Evolutionary conservation across 345 rosid species (phyloP), one percentile per base, ranked within the genome.

Genomic region (Eucalyptus coolabah): DNA sequence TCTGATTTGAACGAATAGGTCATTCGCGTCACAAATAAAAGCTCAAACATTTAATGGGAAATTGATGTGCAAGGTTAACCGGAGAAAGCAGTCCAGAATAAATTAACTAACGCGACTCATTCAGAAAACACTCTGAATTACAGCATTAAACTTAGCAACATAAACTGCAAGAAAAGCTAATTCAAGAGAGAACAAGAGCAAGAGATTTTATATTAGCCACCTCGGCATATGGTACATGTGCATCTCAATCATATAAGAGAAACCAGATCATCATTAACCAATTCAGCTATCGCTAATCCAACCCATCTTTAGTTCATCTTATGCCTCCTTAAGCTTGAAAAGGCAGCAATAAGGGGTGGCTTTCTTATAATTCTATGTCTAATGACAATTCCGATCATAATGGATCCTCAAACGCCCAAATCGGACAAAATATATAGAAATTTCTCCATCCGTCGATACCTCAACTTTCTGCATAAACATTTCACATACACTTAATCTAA

Each of bases 1-100:
- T 91, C 96, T 95, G 92, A 32, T 18, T 2, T 0, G 19, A 63
- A 34, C 42, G 30, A 49, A 72, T 49, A 11, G 86, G 50, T 40
- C 15, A 45, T 44, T n/a, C 19, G 5, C 12, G 14, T 54, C 17
- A 0, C 5, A 1, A 32, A 30, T 18, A n/a, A 15, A 50, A n/a
- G 24, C 24, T 69, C 44, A 18, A 65, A 30, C 72, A 30, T n/a
- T 15, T n/a, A n/a, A 65, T 30, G 72, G 72, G 34, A 65, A n/a
- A 15, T 2, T 65, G 72, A 65, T 65, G 72, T 30, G 5, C 30
- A 0, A 65, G 72, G 37, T n/a, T n/a, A 65, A 65, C n/a, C 9
- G 19, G 72, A 65, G 44, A 69, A 5, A 69, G 81, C 81, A 7
- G 24, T 32, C 81, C 81, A 69, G 42, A 69, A 65, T 30, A 65